Conservation (phyloP, 2,329 filamentous ascomycete genomes). For the Karstenula rhodostoma region DNA sequence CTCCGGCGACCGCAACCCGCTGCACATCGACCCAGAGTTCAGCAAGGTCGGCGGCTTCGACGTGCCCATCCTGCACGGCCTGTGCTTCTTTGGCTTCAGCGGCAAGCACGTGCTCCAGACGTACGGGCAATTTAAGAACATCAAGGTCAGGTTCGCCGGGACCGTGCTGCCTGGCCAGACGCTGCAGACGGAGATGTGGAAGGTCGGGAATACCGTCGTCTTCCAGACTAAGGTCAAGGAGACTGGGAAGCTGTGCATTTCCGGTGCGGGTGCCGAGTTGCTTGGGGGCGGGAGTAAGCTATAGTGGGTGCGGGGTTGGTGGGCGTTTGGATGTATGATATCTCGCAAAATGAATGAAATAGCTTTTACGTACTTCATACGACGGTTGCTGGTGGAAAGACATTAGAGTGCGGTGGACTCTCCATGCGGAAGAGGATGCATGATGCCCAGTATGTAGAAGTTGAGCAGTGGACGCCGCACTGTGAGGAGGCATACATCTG, state of each 20-base stretch:
- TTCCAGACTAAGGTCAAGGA: conserved; percentile 93
- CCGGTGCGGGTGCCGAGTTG: conserved; percentile 81
- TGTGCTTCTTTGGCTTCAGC: conserved; percentile 91
- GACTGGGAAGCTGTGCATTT: conserved; percentile 89
- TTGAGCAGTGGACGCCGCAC: too few relatives aligned
- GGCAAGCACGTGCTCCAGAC: conserved; percentile 88
- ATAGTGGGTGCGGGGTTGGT: conserved; percentile 26
- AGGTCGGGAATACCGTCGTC: conserved; percentile 77
- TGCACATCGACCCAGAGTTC: conserved; percentile 94
- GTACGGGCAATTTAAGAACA: conserved; percentile 85
- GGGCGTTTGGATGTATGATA: background rate
- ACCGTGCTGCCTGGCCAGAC: conserved; percentile 88
- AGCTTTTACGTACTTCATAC: background rate
- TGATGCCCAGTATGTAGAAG: too few relatives aligned
- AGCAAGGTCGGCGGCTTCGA: conserved; percentile 96
- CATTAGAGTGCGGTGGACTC: too few relatives aligned
- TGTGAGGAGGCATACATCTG: too few relatives aligned
- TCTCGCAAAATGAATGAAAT: background rate
- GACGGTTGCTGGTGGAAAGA: too few relatives aligned
- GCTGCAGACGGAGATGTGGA: conserved; percentile 93
- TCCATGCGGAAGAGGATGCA: too few relatives aligned
- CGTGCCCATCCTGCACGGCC: conserved; percentile 92
- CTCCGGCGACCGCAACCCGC: conserved; percentile 93
- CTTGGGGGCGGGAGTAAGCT: conserved; percentile 57
- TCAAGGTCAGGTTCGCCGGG: conserved; percentile 91